Percentiles rank a stretch among this genome's conserved stretches.
Evolutionary conservation across 345 rosid genomes (phyloP).

Genomic region (Aurinia saxatilis): DNA sequence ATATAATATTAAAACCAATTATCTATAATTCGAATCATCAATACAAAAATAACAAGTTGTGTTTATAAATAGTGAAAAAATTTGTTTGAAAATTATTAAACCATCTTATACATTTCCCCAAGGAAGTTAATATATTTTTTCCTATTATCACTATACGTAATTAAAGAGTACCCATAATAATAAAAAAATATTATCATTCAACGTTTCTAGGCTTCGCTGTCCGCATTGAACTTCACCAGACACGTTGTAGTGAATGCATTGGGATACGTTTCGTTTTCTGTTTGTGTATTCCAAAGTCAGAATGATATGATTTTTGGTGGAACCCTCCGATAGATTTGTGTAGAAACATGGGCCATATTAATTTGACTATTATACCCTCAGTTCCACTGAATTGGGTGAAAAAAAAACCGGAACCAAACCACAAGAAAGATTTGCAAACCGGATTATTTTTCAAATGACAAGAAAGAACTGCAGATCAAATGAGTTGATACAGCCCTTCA

Average conservation of each 20-base stretch:
- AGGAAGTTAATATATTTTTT: too few species aligned
- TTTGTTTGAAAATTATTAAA: too few species aligned
- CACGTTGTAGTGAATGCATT: conserved; percentile 3
- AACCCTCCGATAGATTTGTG: conserved; percentile 1
- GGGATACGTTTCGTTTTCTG: conserved; percentile 3
- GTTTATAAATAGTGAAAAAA: too few species aligned
- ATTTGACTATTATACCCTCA: neutral
- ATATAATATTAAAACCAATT: neutral
- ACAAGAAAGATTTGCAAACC: too few species aligned
- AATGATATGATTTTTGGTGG: conserved; percentile 21
- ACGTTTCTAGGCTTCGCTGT: neutral
- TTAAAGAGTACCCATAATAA: too few species aligned
- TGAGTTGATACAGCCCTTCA: too few species aligned
- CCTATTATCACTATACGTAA: too few species aligned
- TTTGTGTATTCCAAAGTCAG: neutral
- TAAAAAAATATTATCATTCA: too few species aligned
- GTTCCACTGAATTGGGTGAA: neutral
- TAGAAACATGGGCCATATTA: neutral
- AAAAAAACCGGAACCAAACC: neutral
- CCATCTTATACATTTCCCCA: too few species aligned
- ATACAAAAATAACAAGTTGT: neutral
- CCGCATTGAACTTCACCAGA: neutral
- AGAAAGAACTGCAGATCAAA: too few species aligned
- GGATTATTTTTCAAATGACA: too few species aligned
- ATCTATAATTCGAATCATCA: neutral